Base-by-base conservation (phyloP, 345 rosid genomes). In the Citrus sp. region DNA sequence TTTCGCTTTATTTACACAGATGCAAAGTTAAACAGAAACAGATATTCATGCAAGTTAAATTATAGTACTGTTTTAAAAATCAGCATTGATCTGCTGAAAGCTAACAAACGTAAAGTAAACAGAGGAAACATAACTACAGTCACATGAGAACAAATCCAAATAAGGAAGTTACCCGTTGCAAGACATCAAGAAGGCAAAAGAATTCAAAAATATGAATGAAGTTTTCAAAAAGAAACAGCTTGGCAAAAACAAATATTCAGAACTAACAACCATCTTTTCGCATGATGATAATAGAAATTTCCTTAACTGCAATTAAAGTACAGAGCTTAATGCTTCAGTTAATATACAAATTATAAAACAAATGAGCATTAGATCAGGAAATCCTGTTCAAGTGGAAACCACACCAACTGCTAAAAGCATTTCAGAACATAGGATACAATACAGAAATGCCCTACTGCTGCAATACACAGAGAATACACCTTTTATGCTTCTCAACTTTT, bases 321-420 rank as follows among this genome's bases (percentile, higher is more conserved):
- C 73, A 76, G 72, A 30, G 56, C 76, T 35, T 55, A 71, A 84
- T 84, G 61, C 70, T 65, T 77, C 73, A 62, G 68, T 74, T 67
- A 77, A 80, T 78, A 74, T 82, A 78, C 82, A 85, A 80, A 73
- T 70, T 71, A 73, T 76, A 79, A 75, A 80, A 63, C 79, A 79
- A 60, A 77, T 77, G 58, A 69, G 64, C 70, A 80, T 67, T 61
- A 71, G 62, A 82, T 55, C 73, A 67, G 68, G 78, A 61, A 70
- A 71, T 60, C 78, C 68, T 61, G 60, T 63, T 69, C 78, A 62
- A 70, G 72, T 66, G 76, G 82, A 76, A 79, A 84, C 28, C 81
- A 56, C 65, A 56, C 74, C 77, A 32, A 75, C 79, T 63, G 70
- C 77, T 55, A 62, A 77, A 68, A 51, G 40, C 74, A 35, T 70